phyloP scores from a whole-genome alignment of 163 green algal species.

The Botryococcus braunii region DNA sequence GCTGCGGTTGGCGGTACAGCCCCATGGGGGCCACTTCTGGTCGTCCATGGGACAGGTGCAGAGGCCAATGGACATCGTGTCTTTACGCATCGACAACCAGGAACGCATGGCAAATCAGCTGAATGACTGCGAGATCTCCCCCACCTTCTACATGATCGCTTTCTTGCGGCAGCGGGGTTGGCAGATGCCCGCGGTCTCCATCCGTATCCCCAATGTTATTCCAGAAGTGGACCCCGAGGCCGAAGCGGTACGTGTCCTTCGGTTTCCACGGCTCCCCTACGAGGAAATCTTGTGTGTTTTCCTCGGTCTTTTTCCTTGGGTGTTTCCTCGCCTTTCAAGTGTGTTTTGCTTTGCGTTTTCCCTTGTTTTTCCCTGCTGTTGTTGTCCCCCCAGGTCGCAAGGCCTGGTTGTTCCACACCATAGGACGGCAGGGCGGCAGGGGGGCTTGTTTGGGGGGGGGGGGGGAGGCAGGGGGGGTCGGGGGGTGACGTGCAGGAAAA shows the following conservation, averaged over 20 bases:
- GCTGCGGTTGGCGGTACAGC: slow-evolving; percentile 14
- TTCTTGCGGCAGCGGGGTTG: slow-evolving; percentile 18
- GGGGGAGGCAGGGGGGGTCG: no score
- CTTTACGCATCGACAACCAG: slow-evolving; percentile 17
- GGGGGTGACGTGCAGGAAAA: no score
- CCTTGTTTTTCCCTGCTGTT: no score
- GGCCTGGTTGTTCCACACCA: no score
- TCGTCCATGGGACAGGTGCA: slow-evolving; percentile 10
- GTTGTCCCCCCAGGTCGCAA: no score
- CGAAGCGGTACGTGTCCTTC: not conserved
- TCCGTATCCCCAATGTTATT: slow-evolving; percentile 13
- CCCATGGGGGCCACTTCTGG: slow-evolving; percentile 22
- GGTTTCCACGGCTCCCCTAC: not conserved
- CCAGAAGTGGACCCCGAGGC: slow-evolving; percentile 9
- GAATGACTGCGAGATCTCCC: slow-evolving; percentile 10
- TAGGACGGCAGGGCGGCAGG: no score
- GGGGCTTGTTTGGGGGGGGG: no score
- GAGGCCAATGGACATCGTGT: slow-evolving; percentile 13
- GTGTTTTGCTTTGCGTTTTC: no score
- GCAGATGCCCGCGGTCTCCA: slow-evolving; percentile 5
- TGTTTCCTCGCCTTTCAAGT: no score
- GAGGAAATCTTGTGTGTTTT: no score
- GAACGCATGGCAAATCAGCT: slow-evolving; percentile 14
- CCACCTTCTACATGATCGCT: slow-evolving; percentile 17
- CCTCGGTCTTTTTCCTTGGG: no score